Conservation (phyloP, 768 basidiomycete genomes). For the Mycena indigotica region DNA sequence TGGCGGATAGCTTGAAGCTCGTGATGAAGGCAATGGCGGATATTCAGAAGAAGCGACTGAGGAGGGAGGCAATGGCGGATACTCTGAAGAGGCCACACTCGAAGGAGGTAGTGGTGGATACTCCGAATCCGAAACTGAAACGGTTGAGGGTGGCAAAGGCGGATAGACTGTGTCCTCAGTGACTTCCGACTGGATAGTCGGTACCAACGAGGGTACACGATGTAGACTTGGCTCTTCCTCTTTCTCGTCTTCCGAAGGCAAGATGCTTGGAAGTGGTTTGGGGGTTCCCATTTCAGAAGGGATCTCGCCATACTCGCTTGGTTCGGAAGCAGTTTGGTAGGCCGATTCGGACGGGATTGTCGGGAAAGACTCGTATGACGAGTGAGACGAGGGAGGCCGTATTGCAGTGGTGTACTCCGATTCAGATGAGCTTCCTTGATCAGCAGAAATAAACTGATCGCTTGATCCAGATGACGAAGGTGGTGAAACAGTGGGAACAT, state of each 20-base stretch:
- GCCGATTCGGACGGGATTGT: slow-evolving; percentile 60
- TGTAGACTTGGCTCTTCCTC: slow-evolving; percentile 13
- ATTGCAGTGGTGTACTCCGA: slow-evolving; percentile 42
- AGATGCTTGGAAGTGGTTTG: slow-evolving; percentile 36
- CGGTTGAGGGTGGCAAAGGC: slow-evolving; percentile 20
- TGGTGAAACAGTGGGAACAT: slow-evolving; percentile 24
- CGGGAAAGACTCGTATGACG: slow-evolving; percentile 59
- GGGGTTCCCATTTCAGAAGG: slow-evolving; percentile 48
- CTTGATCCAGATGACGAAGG: slow-evolving; percentile 36
- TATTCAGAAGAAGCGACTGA: slow-evolving; percentile 32
- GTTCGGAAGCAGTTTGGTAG: slow-evolving; percentile 34
- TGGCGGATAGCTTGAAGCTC: slow-evolving; percentile 33
- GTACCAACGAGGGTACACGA: slow-evolving; percentile 22
- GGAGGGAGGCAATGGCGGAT: slow-evolving; percentile 26
- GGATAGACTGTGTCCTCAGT: slow-evolving; percentile 26
- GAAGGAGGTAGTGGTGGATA: slow-evolving; percentile 48
- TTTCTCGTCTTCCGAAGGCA: slow-evolving; percentile 33
- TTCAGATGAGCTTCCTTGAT: slow-evolving; percentile 46
- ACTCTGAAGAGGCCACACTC: slow-evolving; percentile 23
- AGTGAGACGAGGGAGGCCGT: slow-evolving; percentile 44
- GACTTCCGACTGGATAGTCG: slow-evolving; percentile 18
- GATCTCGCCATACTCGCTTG: slow-evolving; percentile 43
- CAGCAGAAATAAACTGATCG: slow-evolving; percentile 47
- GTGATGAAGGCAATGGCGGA: slow-evolving; percentile 45
- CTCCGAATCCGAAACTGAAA: slow-evolving; percentile 31